These are phyloP conservation scores for Coemansia sp. DNA, from an alignment of 192 early-diverging fungal genomes.

Conservation along the genomic window DNA sequence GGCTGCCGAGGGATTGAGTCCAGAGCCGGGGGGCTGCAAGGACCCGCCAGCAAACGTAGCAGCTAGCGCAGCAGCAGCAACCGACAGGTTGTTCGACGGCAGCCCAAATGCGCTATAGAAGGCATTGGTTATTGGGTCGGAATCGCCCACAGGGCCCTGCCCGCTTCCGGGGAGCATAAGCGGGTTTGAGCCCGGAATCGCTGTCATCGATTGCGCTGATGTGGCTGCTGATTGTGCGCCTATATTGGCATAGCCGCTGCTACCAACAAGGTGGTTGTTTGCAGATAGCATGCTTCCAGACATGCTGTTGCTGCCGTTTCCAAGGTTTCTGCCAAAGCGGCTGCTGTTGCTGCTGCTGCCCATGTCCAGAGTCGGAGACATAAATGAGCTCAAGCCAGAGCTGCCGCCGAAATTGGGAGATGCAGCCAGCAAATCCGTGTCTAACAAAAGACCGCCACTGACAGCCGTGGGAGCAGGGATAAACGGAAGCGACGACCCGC, in stretches of 20 bases:
- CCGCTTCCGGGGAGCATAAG: conserved; percentile 53
- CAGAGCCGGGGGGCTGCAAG: conserved; percentile 7
- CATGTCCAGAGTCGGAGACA: conserved; percentile 16
- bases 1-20: conserved; percentile 26
- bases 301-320: conserved; percentile 3
- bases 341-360: too few species aligned
- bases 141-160: conserved; percentile 32
- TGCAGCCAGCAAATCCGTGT: conserved; percentile 25
- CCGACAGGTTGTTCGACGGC: conserved; percentile 12
- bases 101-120: conserved; percentile 54
- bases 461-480: conserved; percentile 30
- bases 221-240: background rate
- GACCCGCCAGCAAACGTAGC: conserved; percentile 6
- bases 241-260: background rate
- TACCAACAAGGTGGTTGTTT: background rate
- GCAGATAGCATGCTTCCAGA: conserved; percentile 3
- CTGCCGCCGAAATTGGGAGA: conserved; percentile 29
- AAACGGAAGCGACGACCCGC: conserved; percentile 3
- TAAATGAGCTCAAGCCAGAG: conserved; percentile 27
- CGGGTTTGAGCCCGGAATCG: conserved; percentile 47
- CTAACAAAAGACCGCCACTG: conserved; percentile 35
- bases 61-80: conserved; percentile 9
- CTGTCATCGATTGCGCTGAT: conserved; percentile 16
- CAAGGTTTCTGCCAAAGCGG: conserved; percentile 4
- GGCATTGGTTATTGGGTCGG: conserved; percentile 44